These are phyloP conservation scores for Trichosporon coremiiforme DNA, from an alignment of 1,284 basidiomycete species.

Conservation along the genomic window DNA sequence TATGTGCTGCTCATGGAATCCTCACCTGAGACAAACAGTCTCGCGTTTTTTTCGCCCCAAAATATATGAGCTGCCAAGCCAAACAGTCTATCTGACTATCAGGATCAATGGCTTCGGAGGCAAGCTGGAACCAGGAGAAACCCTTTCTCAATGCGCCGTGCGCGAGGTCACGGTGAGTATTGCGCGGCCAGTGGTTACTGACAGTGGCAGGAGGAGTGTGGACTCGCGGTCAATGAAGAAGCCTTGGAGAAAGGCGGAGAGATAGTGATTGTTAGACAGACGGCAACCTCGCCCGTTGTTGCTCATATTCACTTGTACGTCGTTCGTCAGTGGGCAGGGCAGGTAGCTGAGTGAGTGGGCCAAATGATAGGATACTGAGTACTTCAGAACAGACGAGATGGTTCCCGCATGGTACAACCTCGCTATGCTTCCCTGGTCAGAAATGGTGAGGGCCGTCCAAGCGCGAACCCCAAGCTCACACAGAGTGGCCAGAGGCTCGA, in stretches of 20 bases:
- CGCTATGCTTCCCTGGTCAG: constrained; percentile 31
- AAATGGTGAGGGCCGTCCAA: constrained; percentile 32
- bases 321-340: constrained; percentile 28
- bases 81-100: constrained; percentile 4
- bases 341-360: constrained; percentile 32
- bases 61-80: too few relatives aligned
- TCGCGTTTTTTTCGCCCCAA: too few relatives aligned
- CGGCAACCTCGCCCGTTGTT: neutral
- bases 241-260: constrained; percentile 29
- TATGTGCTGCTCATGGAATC: constrained; percentile 46
- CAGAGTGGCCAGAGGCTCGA: constrained; percentile 45
- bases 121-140: constrained; percentile 68
- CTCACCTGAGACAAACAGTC: too few relatives aligned
- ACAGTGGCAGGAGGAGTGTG: constrained; percentile 69
- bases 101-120: constrained; percentile 76
- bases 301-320: constrained; percentile 17
- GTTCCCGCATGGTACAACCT: constrained; percentile 39
- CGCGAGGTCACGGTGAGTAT: constrained; percentile 61
- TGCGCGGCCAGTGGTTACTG: neutral
- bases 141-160: constrained; percentile 63
- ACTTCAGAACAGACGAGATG: constrained; percentile 46
- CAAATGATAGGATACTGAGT: neutral
- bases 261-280: constrained; percentile 25
- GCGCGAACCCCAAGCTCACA: neutral
- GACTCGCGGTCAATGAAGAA: constrained; percentile 61